These are phyloP conservation scores for Leccinum aurantiacum DNA, from an alignment of 768 basidiomycete species.

Conservation along the genomic window DNA sequence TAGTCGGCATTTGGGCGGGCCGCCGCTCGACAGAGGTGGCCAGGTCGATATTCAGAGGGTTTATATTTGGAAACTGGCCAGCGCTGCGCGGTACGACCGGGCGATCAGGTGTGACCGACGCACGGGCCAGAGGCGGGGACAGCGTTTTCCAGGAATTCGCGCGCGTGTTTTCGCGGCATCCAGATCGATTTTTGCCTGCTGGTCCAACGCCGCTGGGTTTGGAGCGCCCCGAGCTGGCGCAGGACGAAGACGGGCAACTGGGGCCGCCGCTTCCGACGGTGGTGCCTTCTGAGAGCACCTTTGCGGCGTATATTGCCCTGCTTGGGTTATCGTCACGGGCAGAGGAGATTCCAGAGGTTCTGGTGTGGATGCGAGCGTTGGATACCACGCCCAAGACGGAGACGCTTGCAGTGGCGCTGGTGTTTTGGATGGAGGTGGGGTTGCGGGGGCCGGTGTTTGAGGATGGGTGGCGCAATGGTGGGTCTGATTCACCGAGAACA, in stretches of 20 bases:
- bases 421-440: slow-evolving; percentile 72
- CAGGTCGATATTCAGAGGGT: slow-evolving; percentile 51
- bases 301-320: slow-evolving; percentile 58
- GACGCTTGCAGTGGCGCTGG: slow-evolving; percentile 61
- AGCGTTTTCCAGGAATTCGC: slow-evolving; percentile 24
- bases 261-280: slow-evolving; percentile 35
- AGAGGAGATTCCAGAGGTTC: slow-evolving; percentile 60
- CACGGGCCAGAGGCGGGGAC: slow-evolving; percentile 15
- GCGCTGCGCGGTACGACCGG: slow-evolving; percentile 32
- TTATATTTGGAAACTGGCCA: slow-evolving; percentile 60
- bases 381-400: slow-evolving; percentile 42
- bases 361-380: slow-evolving; percentile 75
- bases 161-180: slow-evolving; percentile 12
- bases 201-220: neutral
- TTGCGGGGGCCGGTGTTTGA: slow-evolving; percentile 61
- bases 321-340: slow-evolving; percentile 51
- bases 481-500: slow-evolving; percentile 11
- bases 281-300: slow-evolving; percentile 51
- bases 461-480: slow-evolving; percentile 28
- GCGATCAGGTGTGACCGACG: slow-evolving; percentile 25
- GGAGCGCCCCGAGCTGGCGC: slow-evolving; percentile 8
- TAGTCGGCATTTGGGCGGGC: slow-evolving; percentile 46
- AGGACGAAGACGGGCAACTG: slow-evolving; percentile 4
- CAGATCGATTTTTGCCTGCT: slow-evolving; percentile 13
- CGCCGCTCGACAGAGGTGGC: slow-evolving; percentile 48